Evolutionary conservation across 192 early-diverging fungal genomes (phyloP).

Genomic region (Coemansia asiatica): DNA sequence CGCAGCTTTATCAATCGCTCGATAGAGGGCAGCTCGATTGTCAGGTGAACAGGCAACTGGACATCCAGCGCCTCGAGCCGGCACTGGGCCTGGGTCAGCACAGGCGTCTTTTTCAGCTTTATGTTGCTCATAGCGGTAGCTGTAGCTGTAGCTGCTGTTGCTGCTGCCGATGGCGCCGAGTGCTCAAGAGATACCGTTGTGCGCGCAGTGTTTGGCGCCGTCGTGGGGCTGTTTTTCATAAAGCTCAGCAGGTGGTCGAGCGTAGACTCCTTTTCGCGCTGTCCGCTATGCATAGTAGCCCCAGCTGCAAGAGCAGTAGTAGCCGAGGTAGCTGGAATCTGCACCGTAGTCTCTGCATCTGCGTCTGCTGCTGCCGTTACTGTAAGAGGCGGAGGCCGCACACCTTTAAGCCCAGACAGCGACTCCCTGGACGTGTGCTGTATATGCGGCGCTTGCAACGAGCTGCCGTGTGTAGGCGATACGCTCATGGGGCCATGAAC

Average conservation of each 20-base stretch:
- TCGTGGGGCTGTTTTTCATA: slow-evolving; percentile 1
- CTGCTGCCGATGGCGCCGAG: background rate
- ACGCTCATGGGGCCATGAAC: background rate
- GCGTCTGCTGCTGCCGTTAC: slow-evolving; percentile 8
- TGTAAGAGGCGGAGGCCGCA: background rate
- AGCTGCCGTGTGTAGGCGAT: slow-evolving; percentile 21
- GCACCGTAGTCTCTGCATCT: slow-evolving; percentile 7
- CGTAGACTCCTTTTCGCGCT: background rate
- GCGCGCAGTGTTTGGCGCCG: no score
- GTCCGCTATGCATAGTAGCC: background rate
- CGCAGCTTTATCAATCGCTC: slow-evolving; percentile 15
- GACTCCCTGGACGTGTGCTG: background rate
- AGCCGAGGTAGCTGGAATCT: background rate
- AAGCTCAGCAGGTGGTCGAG: background rate
- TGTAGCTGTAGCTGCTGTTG: no score
- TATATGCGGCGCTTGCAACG: slow-evolving; percentile 8
- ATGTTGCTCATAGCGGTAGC: no score
- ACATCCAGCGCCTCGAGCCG: slow-evolving; percentile 12
- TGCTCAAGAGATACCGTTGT: background rate
- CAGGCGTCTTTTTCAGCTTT: slow-evolving; percentile 26
- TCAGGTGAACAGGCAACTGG: slow-evolving; percentile 22
- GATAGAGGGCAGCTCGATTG: slow-evolving; percentile 13
- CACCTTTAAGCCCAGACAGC: no score
- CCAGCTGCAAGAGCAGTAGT: background rate
- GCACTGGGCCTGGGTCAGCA: slow-evolving; percentile 29